phyloP scores from a whole-genome alignment of 2,329 filamentous ascomycete genomes.

The Elsinoe necatrix region DNA sequence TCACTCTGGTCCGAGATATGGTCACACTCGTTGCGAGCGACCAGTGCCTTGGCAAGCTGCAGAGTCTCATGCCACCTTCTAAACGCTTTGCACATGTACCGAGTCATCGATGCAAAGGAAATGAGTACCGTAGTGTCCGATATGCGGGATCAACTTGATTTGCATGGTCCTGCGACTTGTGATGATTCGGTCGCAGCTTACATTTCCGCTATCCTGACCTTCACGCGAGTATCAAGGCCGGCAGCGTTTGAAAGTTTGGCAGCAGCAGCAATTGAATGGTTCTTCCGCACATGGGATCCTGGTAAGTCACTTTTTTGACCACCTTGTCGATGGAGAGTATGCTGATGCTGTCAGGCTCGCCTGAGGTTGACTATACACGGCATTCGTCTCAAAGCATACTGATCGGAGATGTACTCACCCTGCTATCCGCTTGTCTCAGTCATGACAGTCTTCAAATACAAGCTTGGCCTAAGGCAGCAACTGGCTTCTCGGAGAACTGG shows the following conservation, averaged over 20 bases:
- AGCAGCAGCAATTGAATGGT: conserved; percentile 70
- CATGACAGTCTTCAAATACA: conserved; percentile 20
- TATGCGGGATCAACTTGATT: conserved; percentile 67
- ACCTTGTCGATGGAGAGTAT: not conserved
- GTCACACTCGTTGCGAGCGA: conserved; percentile 62
- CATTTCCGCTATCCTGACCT: conserved; percentile 60
- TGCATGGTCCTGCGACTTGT: conserved; percentile 69
- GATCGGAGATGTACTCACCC: conserved; percentile 50
- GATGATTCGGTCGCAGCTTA: conserved; percentile 72
- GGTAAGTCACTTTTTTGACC: conserved; percentile 44
- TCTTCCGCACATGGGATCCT: conserved; percentile 73
- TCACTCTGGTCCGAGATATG: conserved; percentile 63
- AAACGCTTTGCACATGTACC: conserved; percentile 55
- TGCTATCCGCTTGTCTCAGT: conserved; percentile 64
- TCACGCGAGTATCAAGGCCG: conserved; percentile 59
- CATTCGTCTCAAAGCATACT: not conserved
- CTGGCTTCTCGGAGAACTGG: not conserved
- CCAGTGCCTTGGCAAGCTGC: conserved; percentile 62
- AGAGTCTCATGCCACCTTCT: conserved; percentile 71
- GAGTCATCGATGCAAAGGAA: conserved; percentile 58
- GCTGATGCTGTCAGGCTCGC: not conserved
- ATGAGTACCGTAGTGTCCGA: conserved; percentile 62
- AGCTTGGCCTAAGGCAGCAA: not conserved
- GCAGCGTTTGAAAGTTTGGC: conserved; percentile 59
- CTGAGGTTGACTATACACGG: not conserved